A percentile compares a stretch with the other conserved stretches of the same genome.
phyloP scores from a whole-genome alignment of 129 eudicot species.

The Heracleum sosnowskyi region DNA sequence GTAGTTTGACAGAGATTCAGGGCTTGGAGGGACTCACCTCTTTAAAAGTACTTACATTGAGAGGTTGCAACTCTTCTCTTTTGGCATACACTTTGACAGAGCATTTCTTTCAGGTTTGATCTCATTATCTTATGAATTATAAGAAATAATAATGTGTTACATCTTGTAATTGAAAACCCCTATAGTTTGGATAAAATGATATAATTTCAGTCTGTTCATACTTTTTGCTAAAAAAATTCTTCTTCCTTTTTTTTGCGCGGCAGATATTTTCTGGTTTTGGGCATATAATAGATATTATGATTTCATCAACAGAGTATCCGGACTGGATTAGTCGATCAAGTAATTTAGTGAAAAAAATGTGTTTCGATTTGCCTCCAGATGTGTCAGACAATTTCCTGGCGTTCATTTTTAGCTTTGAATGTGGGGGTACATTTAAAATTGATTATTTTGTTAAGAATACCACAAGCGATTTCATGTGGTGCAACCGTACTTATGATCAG shows the following conservation, averaged over 20 bases:
- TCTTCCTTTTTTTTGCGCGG: background rate
- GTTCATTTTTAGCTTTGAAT: background rate
- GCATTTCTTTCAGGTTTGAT: background rate
- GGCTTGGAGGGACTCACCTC: slow-evolving; percentile 1
- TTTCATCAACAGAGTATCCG: background rate
- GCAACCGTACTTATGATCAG: background rate
- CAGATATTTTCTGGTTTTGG: background rate
- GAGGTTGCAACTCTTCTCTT: slow-evolving; percentile 1
- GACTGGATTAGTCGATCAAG: background rate
- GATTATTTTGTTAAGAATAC: background rate
- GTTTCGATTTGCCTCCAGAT: background rate
- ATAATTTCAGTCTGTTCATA: background rate
- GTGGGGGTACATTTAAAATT: background rate
- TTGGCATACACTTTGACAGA: background rate
- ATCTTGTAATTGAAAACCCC: background rate
- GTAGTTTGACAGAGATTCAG: background rate
- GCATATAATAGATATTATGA: background rate
- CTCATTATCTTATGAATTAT: background rate
- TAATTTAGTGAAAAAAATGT: background rate
- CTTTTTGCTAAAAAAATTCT: too few relatives aligned
- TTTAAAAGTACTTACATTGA: background rate
- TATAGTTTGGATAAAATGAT: too few relatives aligned
- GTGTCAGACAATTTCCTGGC: background rate
- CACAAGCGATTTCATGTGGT: background rate
- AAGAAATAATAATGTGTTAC: background rate